Conservation (phyloP, 2,329 filamentous ascomycete species). For the Penicillium sp. region DNA sequence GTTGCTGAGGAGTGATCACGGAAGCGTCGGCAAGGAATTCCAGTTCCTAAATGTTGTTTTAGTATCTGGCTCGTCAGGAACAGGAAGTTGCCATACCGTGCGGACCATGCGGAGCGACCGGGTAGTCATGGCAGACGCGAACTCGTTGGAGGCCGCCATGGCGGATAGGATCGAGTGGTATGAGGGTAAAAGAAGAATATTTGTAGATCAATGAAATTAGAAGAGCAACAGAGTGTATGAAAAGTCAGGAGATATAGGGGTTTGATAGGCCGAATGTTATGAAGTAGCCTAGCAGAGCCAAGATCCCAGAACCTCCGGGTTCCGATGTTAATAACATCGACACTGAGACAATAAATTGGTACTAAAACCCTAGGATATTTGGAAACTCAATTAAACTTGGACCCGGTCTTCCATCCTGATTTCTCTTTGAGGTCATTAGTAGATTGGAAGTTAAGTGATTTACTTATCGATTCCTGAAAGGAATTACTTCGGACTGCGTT, state of each 20-base stretch:
- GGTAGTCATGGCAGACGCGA: constrained; percentile 64
- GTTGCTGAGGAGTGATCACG: constrained; percentile 71
- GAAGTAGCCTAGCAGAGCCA: constrained; percentile 2
- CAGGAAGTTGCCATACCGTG: constrained; percentile 58
- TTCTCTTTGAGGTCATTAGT: too few relatives aligned
- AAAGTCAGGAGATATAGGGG: neutral
- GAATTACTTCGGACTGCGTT: too few relatives aligned
- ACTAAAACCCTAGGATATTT: neutral
- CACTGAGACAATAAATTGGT: neutral
- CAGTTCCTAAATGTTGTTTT: constrained; percentile 65
- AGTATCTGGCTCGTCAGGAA: constrained; percentile 5
- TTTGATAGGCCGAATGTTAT: neutral
- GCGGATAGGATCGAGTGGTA: neutral
- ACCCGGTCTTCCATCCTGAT: too few relatives aligned
- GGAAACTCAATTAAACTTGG: too few relatives aligned
- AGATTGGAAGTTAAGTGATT: too few relatives aligned
- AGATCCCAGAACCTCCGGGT: neutral
- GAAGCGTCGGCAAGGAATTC: constrained; percentile 82
- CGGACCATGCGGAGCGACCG: constrained; percentile 84
- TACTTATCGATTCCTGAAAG: too few relatives aligned
- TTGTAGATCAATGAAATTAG: neutral
- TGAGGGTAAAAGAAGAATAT: neutral
- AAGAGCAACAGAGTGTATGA: neutral
- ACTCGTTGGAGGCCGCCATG: constrained; percentile 38
- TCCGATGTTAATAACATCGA: neutral